Evolutionary conservation across 129 eudicot species (phyloP).

Genomic region (Flaveria linearis): DNA sequence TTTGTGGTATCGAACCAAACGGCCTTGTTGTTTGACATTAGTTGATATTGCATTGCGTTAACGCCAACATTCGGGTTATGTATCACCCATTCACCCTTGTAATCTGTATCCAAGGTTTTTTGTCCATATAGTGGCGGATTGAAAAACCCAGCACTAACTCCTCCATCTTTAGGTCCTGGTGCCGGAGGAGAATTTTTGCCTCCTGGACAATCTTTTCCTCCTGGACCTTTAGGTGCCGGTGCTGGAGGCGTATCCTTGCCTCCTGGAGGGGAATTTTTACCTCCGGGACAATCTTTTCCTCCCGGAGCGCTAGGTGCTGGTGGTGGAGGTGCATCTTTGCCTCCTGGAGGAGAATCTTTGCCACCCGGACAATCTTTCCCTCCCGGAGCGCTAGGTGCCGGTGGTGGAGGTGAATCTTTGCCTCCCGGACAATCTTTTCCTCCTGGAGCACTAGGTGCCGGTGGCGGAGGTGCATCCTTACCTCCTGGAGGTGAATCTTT

Average conservation of each 20-base stretch:
- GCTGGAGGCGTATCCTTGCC: not conserved
- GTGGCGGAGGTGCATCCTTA: not conserved
- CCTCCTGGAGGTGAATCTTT: not conserved
- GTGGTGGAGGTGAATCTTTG: not conserved
- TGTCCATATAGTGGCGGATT: conserved; percentile 12
- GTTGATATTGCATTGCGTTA: conserved; percentile 68
- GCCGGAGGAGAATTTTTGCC: not conserved
- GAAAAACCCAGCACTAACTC: not conserved
- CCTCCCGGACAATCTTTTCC: not conserved
- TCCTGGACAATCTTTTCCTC: not conserved
- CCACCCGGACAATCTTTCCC: not conserved
- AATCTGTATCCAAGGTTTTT: conserved; percentile 20
- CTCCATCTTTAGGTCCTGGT: not conserved
- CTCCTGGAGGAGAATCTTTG: not conserved
- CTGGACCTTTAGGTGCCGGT: not conserved
- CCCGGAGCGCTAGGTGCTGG: not conserved
- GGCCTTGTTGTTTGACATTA: conserved; percentile 62
- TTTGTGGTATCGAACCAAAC: conserved; percentile 60
- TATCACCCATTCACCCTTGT: conserved; percentile 42
- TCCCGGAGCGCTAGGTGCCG: not conserved
- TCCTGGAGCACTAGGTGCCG: not conserved
- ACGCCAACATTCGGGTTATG: conserved; percentile 48
- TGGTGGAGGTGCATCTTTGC: not conserved
- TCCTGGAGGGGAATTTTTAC: not conserved
- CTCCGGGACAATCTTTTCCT: not conserved